Evolutionary conservation across 805 yeast species (phyloP).

Genomic region (Kuraishia piskuri): DNA sequence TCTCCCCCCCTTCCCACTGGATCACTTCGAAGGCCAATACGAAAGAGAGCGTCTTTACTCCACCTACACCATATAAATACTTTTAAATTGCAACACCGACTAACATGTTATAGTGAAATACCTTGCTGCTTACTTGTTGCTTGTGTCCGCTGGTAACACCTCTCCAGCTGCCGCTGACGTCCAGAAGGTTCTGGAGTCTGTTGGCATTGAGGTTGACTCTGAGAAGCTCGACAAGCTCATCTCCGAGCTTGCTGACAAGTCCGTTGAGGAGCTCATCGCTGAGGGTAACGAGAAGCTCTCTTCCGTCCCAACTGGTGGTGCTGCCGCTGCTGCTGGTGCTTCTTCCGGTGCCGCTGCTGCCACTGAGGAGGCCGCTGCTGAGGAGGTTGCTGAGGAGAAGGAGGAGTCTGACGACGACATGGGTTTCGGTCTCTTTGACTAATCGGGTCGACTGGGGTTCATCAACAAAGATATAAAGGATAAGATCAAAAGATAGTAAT

Average conservation of each 20-base stretch:
- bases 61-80: no score
- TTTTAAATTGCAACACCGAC: no score
- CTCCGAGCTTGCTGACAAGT: conserved; percentile 72
- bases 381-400: conserved; percentile 40
- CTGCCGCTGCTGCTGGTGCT: conserved; percentile 55
- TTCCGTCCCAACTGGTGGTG: conserved; percentile 77
- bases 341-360: conserved; percentile 48
- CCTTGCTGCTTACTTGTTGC: conserved; percentile 89
- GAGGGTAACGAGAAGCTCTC: conserved; percentile 78
- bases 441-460: conserved; percentile 24
- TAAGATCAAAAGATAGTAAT: neutral
- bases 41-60: no score
- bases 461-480: neutral
- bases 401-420: conserved; percentile 56
- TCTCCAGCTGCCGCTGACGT: conserved; percentile 87
- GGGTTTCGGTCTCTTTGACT: conserved; percentile 97
- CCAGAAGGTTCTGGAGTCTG: conserved; percentile 82
- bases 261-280: conserved; percentile 65
- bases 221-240: conserved; percentile 64
- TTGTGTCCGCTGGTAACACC: conserved; percentile 81
- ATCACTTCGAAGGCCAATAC: no score
- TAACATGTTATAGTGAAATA: conserved; percentile 51
- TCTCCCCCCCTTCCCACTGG: no score
- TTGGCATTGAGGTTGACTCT: conserved; percentile 85
- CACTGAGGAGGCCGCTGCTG: conserved; percentile 51